Base-by-base conservation (phyloP, 352 stramenopile species). In the Phytophthora ramorum region DNA sequence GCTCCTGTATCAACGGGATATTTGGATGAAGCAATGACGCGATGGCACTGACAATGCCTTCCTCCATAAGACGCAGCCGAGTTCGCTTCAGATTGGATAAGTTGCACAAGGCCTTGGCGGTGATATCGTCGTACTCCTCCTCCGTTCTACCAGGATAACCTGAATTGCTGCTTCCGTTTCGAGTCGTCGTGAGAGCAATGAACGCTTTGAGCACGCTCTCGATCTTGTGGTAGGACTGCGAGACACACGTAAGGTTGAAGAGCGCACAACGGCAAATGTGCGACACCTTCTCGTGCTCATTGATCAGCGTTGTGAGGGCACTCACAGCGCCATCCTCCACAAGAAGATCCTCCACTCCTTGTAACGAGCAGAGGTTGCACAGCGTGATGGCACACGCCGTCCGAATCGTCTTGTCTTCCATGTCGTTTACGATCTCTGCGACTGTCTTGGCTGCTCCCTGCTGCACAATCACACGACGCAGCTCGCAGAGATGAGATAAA, bases 171-270 rank as follows among this genome's bases (percentile, higher is more conserved):
- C 30, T 59, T 24, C 52, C 50, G 55, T 52, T 75, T 38, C 66
- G 81, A 37, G 71, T 81, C 7, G 76, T 90, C 14, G 72, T 89
- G 19, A 94, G 69, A 7, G 83, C 77, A 19, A 91, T 67, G 35
- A 95, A 91, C 1, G 79, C 71, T 50, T 95, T 95, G 45, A 95
- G 67, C 2, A 95, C 85, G 34, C 63, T 86, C 68, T 97, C 90
- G 17, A 97, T 95, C 66, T 96, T 92, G 20, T 83, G 73, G 61
- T 96, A 97, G 2, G 89, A 90, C 45, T 91, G 79, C 8, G 73
- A 71, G 9, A 97, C 91, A 51, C 87, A 96, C 1, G 90, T 97
- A 16, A 97, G 72, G 44, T 97, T 97, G 76, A 95, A 97, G 1
- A 97, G 65, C 1, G 86, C 91, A 43, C 75, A 78, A 6, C 85